Evolutionary conservation across 768 basidiomycete species (phyloP).

Genomic region (Termitomyces sp.): DNA sequence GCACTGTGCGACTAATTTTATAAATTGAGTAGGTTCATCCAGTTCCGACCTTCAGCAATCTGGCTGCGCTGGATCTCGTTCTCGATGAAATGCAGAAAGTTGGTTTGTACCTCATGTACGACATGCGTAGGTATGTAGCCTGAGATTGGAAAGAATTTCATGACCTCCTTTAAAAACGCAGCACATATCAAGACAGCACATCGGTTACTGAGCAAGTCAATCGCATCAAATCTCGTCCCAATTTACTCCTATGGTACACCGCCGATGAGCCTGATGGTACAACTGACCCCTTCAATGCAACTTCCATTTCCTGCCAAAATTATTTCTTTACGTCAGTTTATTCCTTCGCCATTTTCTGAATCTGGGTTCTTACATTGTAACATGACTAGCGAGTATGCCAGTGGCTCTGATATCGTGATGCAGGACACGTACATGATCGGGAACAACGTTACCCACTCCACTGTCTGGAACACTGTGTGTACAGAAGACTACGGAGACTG

Average conservation of each 20-base stretch:
- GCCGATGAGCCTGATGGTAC: slow-evolving; percentile 72
- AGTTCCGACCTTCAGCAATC: slow-evolving; percentile 60
- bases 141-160: neutral
- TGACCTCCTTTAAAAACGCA: slow-evolving; percentile 18
- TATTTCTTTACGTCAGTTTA: slow-evolving; percentile 50
- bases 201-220: slow-evolving; percentile 68
- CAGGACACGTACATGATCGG: slow-evolving; percentile 61
- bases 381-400: slow-evolving; percentile 34
- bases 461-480: slow-evolving; percentile 58
- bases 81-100: slow-evolving; percentile 72
- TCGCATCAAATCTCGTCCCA: slow-evolving; percentile 59
- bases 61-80: slow-evolving; percentile 53
- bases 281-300: slow-evolving; percentile 62
- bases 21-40: slow-evolving; percentile 56
- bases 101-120: slow-evolving; percentile 74
- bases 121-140: slow-evolving; percentile 59
- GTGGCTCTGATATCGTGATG: slow-evolving; percentile 68
- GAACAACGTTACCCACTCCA: slow-evolving; percentile 64
- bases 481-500: slow-evolving; percentile 68
- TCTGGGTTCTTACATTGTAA: neutral
- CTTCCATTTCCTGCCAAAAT: slow-evolving; percentile 52
- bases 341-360: neutral
- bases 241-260: slow-evolving; percentile 73
- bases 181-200: slow-evolving; percentile 63
- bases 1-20: slow-evolving; percentile 7